These are phyloP conservation scores for Cladosporium oxysporum DNA, from an alignment of 2,329 filamentous ascomycete species.

Conservation along the genomic window DNA sequence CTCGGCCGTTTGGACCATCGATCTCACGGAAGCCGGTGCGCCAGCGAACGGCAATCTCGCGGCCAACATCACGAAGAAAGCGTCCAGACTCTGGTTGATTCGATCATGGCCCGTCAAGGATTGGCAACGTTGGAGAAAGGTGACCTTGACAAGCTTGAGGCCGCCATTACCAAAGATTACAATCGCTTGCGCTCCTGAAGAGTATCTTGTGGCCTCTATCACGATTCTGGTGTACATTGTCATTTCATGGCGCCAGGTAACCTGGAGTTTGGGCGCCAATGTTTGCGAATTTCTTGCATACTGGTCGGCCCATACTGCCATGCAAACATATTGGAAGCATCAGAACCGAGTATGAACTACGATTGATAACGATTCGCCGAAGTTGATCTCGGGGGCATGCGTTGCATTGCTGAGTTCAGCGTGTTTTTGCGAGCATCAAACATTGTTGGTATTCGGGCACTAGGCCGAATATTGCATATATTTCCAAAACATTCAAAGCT, in stretches of 20 bases:
- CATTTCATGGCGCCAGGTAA: too few relatives aligned
- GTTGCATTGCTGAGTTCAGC: not conserved
- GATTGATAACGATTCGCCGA: too few relatives aligned
- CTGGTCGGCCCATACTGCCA: too few relatives aligned
- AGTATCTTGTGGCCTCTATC: too few relatives aligned
- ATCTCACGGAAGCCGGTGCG: not conserved
- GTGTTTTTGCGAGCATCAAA: not conserved
- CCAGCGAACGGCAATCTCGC: not conserved
- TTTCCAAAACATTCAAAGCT: not conserved
- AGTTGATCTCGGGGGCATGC: not conserved
- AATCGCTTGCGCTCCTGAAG: not conserved
- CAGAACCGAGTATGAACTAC: too few relatives aligned
- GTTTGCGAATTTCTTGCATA: too few relatives aligned
- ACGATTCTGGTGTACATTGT: too few relatives aligned
- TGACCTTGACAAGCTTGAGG: not conserved
- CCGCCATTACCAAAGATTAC: not conserved
- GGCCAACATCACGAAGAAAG: not conserved
- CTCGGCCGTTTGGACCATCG: not conserved
- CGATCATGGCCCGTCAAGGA: not conserved
- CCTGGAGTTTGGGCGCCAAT: too few relatives aligned
- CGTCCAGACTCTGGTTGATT: not conserved
- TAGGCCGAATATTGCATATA: not conserved
- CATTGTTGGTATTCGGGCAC: not conserved
- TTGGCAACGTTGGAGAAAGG: not conserved
- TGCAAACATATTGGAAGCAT: too few relatives aligned